These are phyloP conservation scores for Geotrichum candidum DNA, from an alignment of 1,139 yeast genomes.

Conservation along the genomic window DNA sequence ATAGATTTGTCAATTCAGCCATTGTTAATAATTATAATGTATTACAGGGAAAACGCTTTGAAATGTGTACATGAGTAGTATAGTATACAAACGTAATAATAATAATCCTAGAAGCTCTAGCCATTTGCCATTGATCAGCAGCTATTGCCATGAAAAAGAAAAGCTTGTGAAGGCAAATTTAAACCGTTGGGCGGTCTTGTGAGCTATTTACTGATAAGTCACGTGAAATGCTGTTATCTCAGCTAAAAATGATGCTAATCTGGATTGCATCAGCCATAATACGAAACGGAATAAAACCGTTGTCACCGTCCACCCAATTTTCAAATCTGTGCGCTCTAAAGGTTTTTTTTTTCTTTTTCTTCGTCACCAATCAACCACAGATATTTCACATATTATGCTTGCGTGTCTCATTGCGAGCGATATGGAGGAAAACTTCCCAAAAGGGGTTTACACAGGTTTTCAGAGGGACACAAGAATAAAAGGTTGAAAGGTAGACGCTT, in stretches of 20 bases:
- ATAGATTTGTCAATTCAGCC: too few relatives aligned
- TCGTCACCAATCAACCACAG: not conserved
- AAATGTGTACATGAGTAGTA: too few relatives aligned
- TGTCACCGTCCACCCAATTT: not conserved
- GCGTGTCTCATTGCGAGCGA: too few relatives aligned
- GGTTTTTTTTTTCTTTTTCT: not conserved
- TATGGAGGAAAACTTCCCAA: too few relatives aligned
- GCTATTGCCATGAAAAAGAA: not conserved
- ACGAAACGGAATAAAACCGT: not conserved
- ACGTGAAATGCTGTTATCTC: constrained; percentile 6
- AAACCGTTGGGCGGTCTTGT: not conserved
- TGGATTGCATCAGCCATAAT: not conserved
- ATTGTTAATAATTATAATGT: too few relatives aligned
- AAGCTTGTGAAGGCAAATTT: not conserved
- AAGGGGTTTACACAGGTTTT: too few relatives aligned
- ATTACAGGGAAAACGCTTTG: too few relatives aligned
- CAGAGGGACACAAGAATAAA: too few relatives aligned
- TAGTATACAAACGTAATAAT: too few relatives aligned
- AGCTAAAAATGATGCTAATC: not conserved
- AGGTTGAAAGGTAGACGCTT: too few relatives aligned
- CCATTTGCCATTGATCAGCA: not conserved
- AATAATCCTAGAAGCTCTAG: not conserved
- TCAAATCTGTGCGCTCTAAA: not conserved
- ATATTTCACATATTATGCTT: too few relatives aligned
- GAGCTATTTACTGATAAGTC: not conserved